These are phyloP conservation scores for Alternaria postmessia DNA, from an alignment of 2,329 filamentous ascomycete genomes.

Conservation along the genomic window DNA sequence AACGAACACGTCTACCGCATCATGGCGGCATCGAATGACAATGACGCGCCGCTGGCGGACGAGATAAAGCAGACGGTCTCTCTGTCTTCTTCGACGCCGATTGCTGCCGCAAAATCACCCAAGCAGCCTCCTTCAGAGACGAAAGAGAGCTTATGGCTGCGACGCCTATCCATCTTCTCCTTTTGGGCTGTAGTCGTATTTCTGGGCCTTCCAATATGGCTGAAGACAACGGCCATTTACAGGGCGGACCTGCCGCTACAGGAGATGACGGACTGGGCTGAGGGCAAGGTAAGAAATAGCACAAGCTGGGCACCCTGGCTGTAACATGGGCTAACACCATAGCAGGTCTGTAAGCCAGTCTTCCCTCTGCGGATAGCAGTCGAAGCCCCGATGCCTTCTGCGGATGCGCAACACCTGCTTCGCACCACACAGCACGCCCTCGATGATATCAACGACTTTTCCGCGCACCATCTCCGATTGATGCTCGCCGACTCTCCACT, in stretches of 20 bases:
- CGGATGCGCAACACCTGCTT: conserved; percentile 76
- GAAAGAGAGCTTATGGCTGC: conserved; percentile 70
- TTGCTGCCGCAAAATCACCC: conserved; percentile 10
- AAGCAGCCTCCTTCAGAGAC: conserved; percentile 77
- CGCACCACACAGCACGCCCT: conserved; percentile 85
- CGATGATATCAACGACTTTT: conserved; percentile 86
- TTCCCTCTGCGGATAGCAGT: conserved; percentile 87
- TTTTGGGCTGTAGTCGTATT: conserved; percentile 90
- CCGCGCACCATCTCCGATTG: conserved; percentile 81
- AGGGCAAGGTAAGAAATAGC: conserved; percentile 73
- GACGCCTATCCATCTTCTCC: conserved; percentile 79
- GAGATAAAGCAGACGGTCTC: conserved; percentile 11
- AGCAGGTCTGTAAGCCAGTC: conserved; percentile 82
- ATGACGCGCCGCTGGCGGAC: conserved; percentile 32
- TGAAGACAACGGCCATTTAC: conserved; percentile 92
- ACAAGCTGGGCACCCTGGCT: not conserved
- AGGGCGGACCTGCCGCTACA: conserved; percentile 82
- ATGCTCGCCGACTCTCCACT: conserved; percentile 59
- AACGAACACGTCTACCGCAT: conserved; percentile 30
- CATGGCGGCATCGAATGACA: conserved; percentile 35
- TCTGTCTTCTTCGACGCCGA: not conserved
- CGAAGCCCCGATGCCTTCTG: conserved; percentile 71
- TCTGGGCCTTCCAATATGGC: conserved; percentile 93
- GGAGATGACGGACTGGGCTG: conserved; percentile 90
- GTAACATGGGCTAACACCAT: conserved; percentile 12